These are phyloP conservation scores for Telfairia occidentalis DNA, from an alignment of 331 rosid genomes.

Conservation along the genomic window DNA sequence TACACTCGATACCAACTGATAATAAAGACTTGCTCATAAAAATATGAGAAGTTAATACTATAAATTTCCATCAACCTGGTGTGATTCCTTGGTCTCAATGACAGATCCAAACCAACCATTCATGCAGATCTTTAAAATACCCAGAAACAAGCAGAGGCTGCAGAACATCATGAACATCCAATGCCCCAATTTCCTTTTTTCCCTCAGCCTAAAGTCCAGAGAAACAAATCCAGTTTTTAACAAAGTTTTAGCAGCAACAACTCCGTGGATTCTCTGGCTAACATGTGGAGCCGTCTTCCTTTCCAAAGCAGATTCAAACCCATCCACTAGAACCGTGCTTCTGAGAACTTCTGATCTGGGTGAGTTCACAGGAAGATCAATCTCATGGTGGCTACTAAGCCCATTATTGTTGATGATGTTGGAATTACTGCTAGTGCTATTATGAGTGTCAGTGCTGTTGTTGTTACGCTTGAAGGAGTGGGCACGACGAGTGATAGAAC, in stretches of 20 bases:
- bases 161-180: conserved; percentile 83
- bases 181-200: conserved; percentile 66
- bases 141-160: conserved; percentile 74
- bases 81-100: conserved; percentile 43
- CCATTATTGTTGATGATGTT: conserved; percentile 11
- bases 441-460: not conserved
- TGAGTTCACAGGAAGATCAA: conserved; percentile 58
- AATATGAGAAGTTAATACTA: not conserved
- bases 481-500: conserved; percentile 91
- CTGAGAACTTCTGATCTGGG: conserved; percentile 70
- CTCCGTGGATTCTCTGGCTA: conserved; percentile 40
- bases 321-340: conserved; percentile 24
- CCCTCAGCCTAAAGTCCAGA: conserved; percentile 65
- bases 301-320: conserved; percentile 32
- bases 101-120: conserved; percentile 98
- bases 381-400: conserved; percentile 40
- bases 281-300: conserved; percentile 45
- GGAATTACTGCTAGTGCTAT: conserved; percentile 2
- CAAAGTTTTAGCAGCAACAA: conserved; percentile 25
- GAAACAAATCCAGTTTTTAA: conserved; percentile 43
- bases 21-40: not conserved
- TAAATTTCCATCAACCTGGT: conserved; percentile 38
- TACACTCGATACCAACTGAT: not conserved
- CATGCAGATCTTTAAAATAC: conserved; percentile 71
- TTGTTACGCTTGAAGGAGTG: conserved; percentile 76